These are phyloP conservation scores for Paulownia fortunei DNA, from an alignment of 257 asterid species.

Conservation along the genomic window DNA sequence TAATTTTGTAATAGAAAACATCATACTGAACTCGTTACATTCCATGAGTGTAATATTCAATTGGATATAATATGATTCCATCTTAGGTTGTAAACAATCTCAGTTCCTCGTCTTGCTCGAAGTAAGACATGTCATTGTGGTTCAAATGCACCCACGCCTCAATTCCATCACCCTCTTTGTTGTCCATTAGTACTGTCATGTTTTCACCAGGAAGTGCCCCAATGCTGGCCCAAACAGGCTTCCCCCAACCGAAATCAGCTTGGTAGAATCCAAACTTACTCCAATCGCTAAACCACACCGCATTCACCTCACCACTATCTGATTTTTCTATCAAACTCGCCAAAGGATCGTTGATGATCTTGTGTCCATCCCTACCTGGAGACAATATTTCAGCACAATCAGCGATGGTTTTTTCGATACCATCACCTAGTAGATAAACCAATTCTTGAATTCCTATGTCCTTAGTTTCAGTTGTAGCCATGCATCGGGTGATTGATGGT, in stretches of 20 bases:
- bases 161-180: constrained; percentile 31
- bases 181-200: constrained; percentile 6
- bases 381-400: neutral
- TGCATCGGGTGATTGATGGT: no score
- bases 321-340: neutral
- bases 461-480: neutral
- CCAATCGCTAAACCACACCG: constrained; percentile 36
- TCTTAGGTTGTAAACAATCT: neutral
- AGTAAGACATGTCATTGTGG: constrained; percentile 23
- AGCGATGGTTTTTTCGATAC: neutral
- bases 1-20: no score
- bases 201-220: neutral
- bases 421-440: constrained; percentile 14
- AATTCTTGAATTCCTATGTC: neutral
- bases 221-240: constrained; percentile 27
- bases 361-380: neutral
- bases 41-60: no score
- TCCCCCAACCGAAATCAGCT: constrained; percentile 52
- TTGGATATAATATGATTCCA: no score
- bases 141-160: constrained; percentile 36
- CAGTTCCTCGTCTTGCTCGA: constrained; percentile 21
- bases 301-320: neutral
- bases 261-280: constrained; percentile 35
- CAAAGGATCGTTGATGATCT: neutral
- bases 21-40: no score